A percentile compares a stretch with the other conserved stretches of the same genome.
These are phyloP conservation scores for Usnea hakonensis DNA, from an alignment of 495 filamentous ascomycete genomes.

Conservation along the genomic window DNA sequence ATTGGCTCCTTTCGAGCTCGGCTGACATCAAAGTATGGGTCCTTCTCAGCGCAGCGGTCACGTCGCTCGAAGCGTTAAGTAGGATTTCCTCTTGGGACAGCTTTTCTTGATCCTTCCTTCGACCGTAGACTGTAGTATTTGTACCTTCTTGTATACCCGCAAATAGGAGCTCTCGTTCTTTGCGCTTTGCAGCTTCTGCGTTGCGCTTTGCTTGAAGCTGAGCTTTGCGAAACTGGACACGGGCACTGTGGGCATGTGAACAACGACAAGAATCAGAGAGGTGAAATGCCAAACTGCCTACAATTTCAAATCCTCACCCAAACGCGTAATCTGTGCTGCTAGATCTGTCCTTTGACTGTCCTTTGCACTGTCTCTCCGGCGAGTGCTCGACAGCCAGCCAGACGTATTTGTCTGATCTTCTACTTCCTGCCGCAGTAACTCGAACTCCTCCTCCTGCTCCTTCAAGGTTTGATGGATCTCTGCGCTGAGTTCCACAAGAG, in stretches of 20 bases:
- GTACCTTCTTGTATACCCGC: conserved; percentile 44
- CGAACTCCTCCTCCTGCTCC: conserved; percentile 80
- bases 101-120: conserved; percentile 36
- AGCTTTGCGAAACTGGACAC: conserved; percentile 71
- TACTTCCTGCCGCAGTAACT: conserved; percentile 70
- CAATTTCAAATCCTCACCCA: conserved; percentile 58
- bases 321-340: conserved; percentile 52
- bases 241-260: conserved; percentile 43
- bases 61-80: conserved; percentile 66
- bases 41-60: conserved; percentile 74
- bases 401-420: conserved; percentile 47
- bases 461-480: conserved; percentile 79
- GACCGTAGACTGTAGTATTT: conserved; percentile 32
- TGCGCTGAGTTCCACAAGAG: conserved; percentile 64
- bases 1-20: conserved; percentile 75
- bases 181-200: conserved; percentile 60
- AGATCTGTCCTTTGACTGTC: conserved; percentile 52
- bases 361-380: conserved; percentile 34
- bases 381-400: conserved; percentile 28
- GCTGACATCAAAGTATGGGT: conserved; percentile 77
- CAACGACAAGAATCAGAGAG: conserved; percentile 15
- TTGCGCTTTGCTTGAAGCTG: conserved; percentile 74
- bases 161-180: conserved; percentile 71
- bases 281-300: conserved; percentile 9
- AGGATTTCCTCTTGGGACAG: conserved; percentile 60